Conservation (phyloP, 306 rosid genomes). For the Lathyrus sativus region DNA sequence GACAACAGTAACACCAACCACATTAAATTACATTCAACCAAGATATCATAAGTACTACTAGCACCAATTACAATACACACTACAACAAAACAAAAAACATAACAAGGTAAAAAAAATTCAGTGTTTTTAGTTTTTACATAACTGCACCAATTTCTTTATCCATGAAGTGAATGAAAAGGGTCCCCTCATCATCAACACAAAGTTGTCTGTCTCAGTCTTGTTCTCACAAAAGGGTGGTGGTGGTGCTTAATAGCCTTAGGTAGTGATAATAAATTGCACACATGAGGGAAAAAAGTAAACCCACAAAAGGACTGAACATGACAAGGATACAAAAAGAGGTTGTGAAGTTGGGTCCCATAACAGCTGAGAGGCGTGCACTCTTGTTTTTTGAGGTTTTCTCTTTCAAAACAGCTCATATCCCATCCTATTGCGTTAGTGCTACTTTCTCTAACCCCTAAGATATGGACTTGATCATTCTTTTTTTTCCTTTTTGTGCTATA, state of each 20-base stretch:
- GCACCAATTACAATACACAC: constrained; percentile 34
- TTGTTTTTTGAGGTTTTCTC: constrained; percentile 49
- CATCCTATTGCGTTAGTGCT: constrained; percentile 53
- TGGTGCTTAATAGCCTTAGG: constrained; percentile 43
- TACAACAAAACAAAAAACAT: constrained; percentile 14
- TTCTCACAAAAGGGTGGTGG: constrained; percentile 33
- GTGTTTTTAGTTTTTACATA: constrained; percentile 24
- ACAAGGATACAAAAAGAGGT: constrained; percentile 57
- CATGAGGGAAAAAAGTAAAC: constrained; percentile 48
- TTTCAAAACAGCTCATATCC: constrained; percentile 51
- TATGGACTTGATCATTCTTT: constrained; percentile 51
- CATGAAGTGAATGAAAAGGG: constrained; percentile 14
- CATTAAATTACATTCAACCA: constrained; percentile 51
- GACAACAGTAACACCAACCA: constrained; percentile 59
- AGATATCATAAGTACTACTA: constrained; percentile 32
- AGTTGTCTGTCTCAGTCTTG: constrained; percentile 43
- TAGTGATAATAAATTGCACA: constrained; percentile 42
- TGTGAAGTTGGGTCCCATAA: constrained; percentile 57
- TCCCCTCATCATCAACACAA: constrained; percentile 32
- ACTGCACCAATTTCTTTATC: background rate
- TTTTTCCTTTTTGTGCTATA: constrained; percentile 49
- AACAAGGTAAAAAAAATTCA: background rate
- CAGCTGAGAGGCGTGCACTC: constrained; percentile 59
- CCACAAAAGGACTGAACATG: constrained; percentile 52
- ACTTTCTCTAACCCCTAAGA: constrained; percentile 68